Evolutionary conservation across 768 basidiomycete genomes (phyloP).

Genomic region (Lactarius hatsudake): DNA sequence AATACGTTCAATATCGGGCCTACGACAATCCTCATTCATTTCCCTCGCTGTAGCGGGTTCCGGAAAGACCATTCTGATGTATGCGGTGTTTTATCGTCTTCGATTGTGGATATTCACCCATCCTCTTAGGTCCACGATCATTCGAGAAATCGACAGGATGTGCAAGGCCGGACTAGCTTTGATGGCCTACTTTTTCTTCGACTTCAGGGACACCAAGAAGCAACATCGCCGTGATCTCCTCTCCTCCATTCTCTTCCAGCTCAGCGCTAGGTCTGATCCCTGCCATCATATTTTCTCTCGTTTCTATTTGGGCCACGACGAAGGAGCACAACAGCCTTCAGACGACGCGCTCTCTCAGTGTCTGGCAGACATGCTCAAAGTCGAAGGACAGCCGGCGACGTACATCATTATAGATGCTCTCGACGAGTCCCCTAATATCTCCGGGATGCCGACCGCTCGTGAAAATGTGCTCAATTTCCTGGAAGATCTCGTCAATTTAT

Average conservation of each 20-base stretch:
- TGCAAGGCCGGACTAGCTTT: too few relatives aligned
- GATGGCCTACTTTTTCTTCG: background rate
- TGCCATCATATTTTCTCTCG: conserved; percentile 1
- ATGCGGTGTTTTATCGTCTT: too few relatives aligned
- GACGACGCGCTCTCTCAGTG: background rate
- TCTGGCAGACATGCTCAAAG: background rate
- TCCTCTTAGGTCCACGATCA: too few relatives aligned
- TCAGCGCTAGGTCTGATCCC: conserved; percentile 1
- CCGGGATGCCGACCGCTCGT: background rate
- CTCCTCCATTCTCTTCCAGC: conserved; percentile 9
- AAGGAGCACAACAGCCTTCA: background rate
- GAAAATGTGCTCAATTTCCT: background rate
- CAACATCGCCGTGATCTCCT: background rate
- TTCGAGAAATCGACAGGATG: too few relatives aligned
- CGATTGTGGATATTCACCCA: too few relatives aligned
- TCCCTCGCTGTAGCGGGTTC: too few relatives aligned
- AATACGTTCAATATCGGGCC: too few relatives aligned
- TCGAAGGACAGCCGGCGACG: background rate
- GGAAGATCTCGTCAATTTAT: background rate
- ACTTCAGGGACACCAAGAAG: conserved; percentile 11
- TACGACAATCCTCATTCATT: too few relatives aligned
- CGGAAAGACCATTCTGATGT: too few relatives aligned
- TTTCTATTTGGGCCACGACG: background rate
- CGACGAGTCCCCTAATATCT: conserved; percentile 2
- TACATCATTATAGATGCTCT: conserved; percentile 8